Evolutionary conservation across 2,329 filamentous ascomycete species (phyloP), one percentile per base, ranked within the genome.

Genomic region (Claviceps sp.): DNA sequence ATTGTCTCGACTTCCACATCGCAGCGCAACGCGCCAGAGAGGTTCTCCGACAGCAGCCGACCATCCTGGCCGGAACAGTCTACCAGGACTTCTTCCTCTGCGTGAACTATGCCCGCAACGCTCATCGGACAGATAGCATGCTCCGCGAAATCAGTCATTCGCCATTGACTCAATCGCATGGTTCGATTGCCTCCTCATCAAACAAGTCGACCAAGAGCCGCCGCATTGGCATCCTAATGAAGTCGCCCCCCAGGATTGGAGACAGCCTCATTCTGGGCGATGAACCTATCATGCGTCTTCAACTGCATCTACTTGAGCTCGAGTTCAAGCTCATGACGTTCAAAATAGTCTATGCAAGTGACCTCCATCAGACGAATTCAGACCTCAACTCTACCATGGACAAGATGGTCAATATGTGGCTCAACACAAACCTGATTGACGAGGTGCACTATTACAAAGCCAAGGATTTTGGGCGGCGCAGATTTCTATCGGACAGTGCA

Each of bases 21-120:
- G 62, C 63, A n/a, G 62, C 63, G 8, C 61, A 64, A 24, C 52
- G 49, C 2, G 62, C 60, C 7, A 55, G 62, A 43, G 58, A 63
- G 38, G 61, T 59, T 8, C 57, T 64, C 14, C 60, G 60, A 11
- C 26, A 44, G 8, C 54, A 56, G 34, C 60, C 60, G 5, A 61
- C 59, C 37, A 54, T 51, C 20, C 43, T 58, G 20, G 54, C 54
- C 8, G 61, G 57, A 13, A 52, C 52, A 16, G 44, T 53, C 34
- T 61, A 60, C 38, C 56, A 59, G 36, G 63, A 64, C 52, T 63
- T 60, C 44, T 64, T 65, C 42, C 47, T 64, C 13, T 64, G 62
- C 43, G 63, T 64, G 51, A 64, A 64, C 49, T 64, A 64, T 50
- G 54, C 60, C 11, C 56, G 62, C 7, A 51, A 53, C 4, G 42